A percentile compares a stretch with the other conserved stretches of the same genome.
phyloP scores from a whole-genome alignment of 75 land plant species.

The Cupressus sempervirens region DNA sequence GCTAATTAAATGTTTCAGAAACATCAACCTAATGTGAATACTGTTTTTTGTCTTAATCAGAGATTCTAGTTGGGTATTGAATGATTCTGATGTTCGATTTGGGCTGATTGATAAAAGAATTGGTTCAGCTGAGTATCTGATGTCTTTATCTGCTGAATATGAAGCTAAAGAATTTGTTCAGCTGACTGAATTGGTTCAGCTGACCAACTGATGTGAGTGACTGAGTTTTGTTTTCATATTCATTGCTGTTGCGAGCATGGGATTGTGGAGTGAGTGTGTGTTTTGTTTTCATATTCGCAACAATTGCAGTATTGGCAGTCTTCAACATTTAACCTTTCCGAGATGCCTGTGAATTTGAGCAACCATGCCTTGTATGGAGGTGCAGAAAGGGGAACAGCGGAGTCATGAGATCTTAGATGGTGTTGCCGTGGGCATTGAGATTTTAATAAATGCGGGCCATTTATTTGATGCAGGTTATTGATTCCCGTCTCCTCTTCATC shows the following conservation, averaged over 20 bases:
- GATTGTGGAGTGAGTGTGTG: conserved; percentile 64
- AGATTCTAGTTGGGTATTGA: no score
- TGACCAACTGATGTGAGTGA: neutral
- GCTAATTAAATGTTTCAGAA: no score
- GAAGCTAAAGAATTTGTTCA: no score
- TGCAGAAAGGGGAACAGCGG: conserved; percentile 65
- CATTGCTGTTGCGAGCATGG: conserved; percentile 57
- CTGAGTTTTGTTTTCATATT: conserved; percentile 8
- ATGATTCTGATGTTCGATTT: no score
- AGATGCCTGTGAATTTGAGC: conserved; percentile 72
- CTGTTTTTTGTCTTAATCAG: neutral
- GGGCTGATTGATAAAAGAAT: no score
- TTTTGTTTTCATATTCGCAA: conserved; percentile 71
- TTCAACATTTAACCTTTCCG: conserved; percentile 62
- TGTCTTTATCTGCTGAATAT: neutral
- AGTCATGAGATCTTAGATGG: no score
- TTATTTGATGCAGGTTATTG: no score
- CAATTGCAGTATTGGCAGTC: conserved; percentile 56
- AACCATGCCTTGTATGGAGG: conserved; percentile 74
- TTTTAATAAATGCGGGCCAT: no score
- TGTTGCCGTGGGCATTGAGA: no score
- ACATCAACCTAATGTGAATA: no score
- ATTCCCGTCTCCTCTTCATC: no score
- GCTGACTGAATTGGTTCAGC: neutral
- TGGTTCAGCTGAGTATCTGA: neutral